Conservation (phyloP, 495 filamentous ascomycete species). For the Penicillium bialowiezense region DNA sequence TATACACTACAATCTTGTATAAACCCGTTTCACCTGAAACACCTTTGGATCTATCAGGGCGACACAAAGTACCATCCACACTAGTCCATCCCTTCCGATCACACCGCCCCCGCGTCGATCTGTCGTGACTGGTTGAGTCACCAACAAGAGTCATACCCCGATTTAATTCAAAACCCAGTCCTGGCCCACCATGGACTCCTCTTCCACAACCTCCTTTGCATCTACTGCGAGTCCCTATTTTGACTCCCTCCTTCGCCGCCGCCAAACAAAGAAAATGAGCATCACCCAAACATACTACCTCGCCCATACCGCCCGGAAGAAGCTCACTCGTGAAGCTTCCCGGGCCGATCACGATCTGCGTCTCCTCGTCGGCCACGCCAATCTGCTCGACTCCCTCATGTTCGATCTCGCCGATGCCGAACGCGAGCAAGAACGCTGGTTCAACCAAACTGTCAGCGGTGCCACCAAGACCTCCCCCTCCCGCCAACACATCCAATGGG, state of each 20-base stretch:
- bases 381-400: constrained; percentile 95
- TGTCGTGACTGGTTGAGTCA: constrained; percentile 12
- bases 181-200: constrained; percentile 20
- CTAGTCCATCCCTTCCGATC: not conserved
- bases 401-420: constrained; percentile 92
- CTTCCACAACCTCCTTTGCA: constrained; percentile 14
- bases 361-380: constrained; percentile 93
- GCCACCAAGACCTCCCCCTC: constrained; percentile 55
- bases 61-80: too few relatives aligned
- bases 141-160: constrained; percentile 9
- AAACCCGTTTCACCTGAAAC: not conserved
- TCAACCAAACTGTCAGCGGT: constrained; percentile 88
- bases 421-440: constrained; percentile 94
- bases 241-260: constrained; percentile 30
- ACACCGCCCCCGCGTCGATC: constrained; percentile 7
- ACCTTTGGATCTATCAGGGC: constrained; percentile 1
- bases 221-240: constrained; percentile 32
- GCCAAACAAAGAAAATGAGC: constrained; percentile 79
- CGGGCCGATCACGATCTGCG: constrained; percentile 90
- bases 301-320: constrained; percentile 89
- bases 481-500: constrained; percentile 81
- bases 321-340: constrained; percentile 90
- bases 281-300: constrained; percentile 97
- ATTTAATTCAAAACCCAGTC: constrained; percentile 1
- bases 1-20: not conserved